Evolutionary conservation across 2,329 filamentous ascomycete species (phyloP).

Genomic region (Calonectria fujianensis): DNA sequence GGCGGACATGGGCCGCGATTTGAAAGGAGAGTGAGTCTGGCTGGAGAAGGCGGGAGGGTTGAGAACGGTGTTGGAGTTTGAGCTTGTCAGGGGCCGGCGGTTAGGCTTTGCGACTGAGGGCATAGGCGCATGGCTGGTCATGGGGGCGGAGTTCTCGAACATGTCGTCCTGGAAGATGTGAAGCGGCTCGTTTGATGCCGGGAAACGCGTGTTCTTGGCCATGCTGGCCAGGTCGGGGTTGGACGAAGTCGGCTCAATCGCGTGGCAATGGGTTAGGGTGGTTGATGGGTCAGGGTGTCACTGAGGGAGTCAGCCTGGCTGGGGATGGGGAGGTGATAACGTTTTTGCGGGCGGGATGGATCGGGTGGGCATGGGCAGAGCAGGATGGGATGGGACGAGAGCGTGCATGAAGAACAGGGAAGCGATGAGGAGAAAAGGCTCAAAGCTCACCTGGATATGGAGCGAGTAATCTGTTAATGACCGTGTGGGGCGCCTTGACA

Average conservation of each 20-base stretch:
- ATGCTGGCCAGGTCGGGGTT: conserved; percentile 65
- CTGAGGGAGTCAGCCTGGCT: conserved; percentile 44
- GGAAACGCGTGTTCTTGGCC: conserved; percentile 71
- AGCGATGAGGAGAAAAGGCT: conserved; percentile 46
- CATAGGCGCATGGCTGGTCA: conserved; percentile 75
- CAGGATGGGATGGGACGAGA: conserved; percentile 50
- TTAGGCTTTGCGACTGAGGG: conserved; percentile 68
- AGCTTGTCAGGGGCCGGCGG: conserved; percentile 68
- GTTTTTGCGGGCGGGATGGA: conserved; percentile 48
- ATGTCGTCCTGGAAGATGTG: conserved; percentile 73
- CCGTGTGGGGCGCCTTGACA: conserved; percentile 53
- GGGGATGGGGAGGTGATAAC: conserved; percentile 49
- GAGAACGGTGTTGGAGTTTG: conserved; percentile 79
- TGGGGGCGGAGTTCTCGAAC: conserved; percentile 66
- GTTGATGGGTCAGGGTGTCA: conserved; percentile 28
- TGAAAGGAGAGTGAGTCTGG: conserved; percentile 81
- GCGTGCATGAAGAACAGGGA: conserved; percentile 52
- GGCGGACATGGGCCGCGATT: conserved; percentile 77
- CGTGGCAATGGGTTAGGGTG: conserved; percentile 34
- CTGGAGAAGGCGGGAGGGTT: conserved; percentile 75
- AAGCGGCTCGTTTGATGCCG: conserved; percentile 67
- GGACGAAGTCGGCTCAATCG: conserved; percentile 45
- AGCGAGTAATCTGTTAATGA: conserved; percentile 52
- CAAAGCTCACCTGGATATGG: conserved; percentile 52
- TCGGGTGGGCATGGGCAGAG: conserved; percentile 50